A percentile compares a stretch with the other conserved stretches of the same genome.
Evolutionary conservation across 345 rosid genomes (phyloP).

Genomic region (Mallotus nudiflorus): DNA sequence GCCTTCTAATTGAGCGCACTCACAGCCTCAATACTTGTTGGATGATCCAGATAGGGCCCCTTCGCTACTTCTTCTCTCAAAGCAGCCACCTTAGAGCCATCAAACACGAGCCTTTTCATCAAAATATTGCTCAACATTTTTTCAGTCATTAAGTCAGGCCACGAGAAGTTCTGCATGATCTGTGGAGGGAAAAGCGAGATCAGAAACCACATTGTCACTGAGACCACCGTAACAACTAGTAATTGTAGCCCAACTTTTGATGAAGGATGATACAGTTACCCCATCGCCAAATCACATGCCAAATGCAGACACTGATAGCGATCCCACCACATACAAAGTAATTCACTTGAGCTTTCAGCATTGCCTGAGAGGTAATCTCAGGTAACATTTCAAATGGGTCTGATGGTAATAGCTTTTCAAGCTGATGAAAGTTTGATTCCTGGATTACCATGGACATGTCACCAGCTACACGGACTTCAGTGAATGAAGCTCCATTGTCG

Average conservation of each 20-base stretch:
- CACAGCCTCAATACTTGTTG: conserved; percentile 6
- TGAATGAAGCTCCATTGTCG: neutral
- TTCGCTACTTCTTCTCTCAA: conserved; percentile 6
- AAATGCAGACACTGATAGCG: conserved; percentile 16
- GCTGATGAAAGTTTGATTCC: neutral
- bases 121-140: neutral
- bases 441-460: conserved; percentile 2
- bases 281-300: conserved; percentile 23
- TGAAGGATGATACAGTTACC: conserved; percentile 5
- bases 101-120: conserved; percentile 16
- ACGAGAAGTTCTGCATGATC: conserved; percentile 7
- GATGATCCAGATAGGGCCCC: neutral
- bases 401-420: neutral
- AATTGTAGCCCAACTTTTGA: conserved; percentile 13
- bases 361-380: neutral
- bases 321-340: conserved; percentile 25
- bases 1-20: conserved; percentile 6
- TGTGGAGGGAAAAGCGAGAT: conserved; percentile 27
- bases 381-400: neutral
- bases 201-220: conserved; percentile 10
- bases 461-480: neutral
- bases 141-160: neutral
- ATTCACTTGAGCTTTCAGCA: conserved; percentile 13
- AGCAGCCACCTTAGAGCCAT: neutral
- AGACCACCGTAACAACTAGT: neutral